These are phyloP conservation scores for Royoungia palumana DNA, from an alignment of 768 basidiomycete species.

Conservation along the genomic window DNA sequence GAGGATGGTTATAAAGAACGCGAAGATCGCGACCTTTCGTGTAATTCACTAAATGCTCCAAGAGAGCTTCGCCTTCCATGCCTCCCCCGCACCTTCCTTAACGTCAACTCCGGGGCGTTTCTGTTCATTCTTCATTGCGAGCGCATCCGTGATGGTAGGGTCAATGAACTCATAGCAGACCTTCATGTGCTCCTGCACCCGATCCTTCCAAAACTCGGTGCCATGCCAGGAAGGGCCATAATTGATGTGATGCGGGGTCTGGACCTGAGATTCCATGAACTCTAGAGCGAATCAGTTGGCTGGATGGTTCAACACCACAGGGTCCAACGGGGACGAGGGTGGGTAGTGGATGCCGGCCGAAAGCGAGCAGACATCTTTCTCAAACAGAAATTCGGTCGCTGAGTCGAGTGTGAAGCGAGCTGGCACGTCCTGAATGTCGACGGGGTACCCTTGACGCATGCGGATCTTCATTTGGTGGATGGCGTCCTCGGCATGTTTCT, in stretches of 20 bases:
- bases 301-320: conserved; percentile 26
- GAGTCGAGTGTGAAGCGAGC: conserved; percentile 55
- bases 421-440: conserved; percentile 44
- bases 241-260: no score
- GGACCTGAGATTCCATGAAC: conserved; percentile 40
- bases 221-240: no score
- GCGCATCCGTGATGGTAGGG: conserved; percentile 43
- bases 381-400: conserved; percentile 55
- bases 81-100: conserved; percentile 21
- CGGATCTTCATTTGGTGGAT: no score
- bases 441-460: conserved; percentile 37
- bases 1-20: not conserved
- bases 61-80: conserved; percentile 40
- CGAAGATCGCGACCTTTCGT: conserved; percentile 39
- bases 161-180: conserved; percentile 46
- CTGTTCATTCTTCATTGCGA: conserved; percentile 33
- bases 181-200: conserved; percentile 35
- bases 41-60: no score
- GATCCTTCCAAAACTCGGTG: conserved; percentile 45
- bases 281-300: conserved; percentile 38
- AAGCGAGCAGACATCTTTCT: conserved; percentile 37
- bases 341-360: conserved; percentile 38
- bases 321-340: no score
- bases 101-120: no score
- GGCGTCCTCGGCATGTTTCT: no score